Conservation (phyloP, 2,329 filamentous ascomycete genomes). For the Aspergillus tubingensis region DNA sequence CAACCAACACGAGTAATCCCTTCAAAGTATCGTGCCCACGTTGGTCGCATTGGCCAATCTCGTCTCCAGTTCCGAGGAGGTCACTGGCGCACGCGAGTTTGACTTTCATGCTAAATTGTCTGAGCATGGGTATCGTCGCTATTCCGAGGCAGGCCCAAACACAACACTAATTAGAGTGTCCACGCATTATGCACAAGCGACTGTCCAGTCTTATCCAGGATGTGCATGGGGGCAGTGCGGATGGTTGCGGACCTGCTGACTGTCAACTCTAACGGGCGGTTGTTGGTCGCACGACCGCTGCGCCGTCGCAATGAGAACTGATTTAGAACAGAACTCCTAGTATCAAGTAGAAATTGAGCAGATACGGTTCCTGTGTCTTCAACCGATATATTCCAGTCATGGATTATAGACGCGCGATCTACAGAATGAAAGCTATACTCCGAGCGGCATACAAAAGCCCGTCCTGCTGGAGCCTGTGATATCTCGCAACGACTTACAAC, state of each 20-base stretch:
- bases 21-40: slow-evolving; percentile 7
- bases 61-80: not conserved
- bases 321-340: not conserved
- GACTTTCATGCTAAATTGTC: slow-evolving; percentile 1
- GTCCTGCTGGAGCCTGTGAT: too few species aligned
- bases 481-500: not conserved
- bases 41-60: slow-evolving; percentile 8
- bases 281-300: not conserved
- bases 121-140: not conserved
- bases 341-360: not conserved
- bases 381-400: too few species aligned
- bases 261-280: not conserved
- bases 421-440: too few species aligned
- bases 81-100: not conserved
- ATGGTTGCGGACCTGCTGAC: not conserved
- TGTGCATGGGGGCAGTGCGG: not conserved
- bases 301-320: not conserved
- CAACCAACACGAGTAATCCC: slow-evolving; percentile 5
- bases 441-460: too few species aligned
- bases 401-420: too few species aligned
- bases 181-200: not conserved
- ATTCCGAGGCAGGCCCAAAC: not conserved
- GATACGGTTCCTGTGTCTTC: too few species aligned
- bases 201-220: not conserved
- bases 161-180: not conserved